phyloP scores from a whole-genome alignment of 2,329 filamentous ascomycete genomes.

The Myrmaecium sp. region DNA sequence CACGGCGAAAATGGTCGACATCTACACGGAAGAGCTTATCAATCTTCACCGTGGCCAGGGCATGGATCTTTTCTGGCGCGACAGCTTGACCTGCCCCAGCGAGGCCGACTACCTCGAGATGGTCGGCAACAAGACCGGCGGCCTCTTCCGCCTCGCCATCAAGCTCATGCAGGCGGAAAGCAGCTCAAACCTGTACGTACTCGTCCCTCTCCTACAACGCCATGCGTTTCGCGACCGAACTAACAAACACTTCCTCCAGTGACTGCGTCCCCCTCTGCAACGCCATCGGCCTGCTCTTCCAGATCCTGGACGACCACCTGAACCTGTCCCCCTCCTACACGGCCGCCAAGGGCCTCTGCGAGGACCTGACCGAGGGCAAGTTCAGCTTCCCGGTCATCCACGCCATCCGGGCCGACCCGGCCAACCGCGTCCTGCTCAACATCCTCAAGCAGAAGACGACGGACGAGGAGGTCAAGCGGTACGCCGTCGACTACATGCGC shows the following conservation, averaged over 20 bases:
- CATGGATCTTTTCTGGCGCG: slow-evolving; percentile 83
- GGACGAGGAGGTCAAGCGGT: slow-evolving; percentile 77
- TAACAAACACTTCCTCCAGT: slow-evolving; percentile 11
- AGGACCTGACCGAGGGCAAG: slow-evolving; percentile 93
- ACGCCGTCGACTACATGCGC: slow-evolving; percentile 85
- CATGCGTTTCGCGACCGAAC: not conserved
- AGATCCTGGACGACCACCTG: slow-evolving; percentile 86
- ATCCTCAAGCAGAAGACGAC: slow-evolving; percentile 81
- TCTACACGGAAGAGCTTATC: slow-evolving; percentile 68
- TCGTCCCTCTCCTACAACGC: slow-evolving; percentile 4
- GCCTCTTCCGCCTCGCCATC: slow-evolving; percentile 68
- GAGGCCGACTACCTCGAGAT: slow-evolving; percentile 90
- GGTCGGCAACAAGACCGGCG: slow-evolving; percentile 82
- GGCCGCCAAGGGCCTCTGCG: slow-evolving; percentile 76
- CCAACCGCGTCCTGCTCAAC: slow-evolving; percentile 68
- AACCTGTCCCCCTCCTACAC: slow-evolving; percentile 44
- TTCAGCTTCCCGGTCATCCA: slow-evolving; percentile 95
- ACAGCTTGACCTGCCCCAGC: slow-evolving; percentile 65
- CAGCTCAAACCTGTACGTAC: slow-evolving; percentile 25
- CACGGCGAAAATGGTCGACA: slow-evolving; percentile 41
- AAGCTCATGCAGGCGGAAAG: slow-evolving; percentile 76
- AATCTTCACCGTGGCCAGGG: slow-evolving; percentile 78
- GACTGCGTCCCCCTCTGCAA: slow-evolving; percentile 77
- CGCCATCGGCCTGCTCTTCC: slow-evolving; percentile 69
- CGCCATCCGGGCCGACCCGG: slow-evolving; percentile 61